A percentile compares a stretch with the other conserved stretches of the same genome.
Conservation (phyloP, 768 basidiomycete genomes). For the Tylopilus subfusipes region DNA sequence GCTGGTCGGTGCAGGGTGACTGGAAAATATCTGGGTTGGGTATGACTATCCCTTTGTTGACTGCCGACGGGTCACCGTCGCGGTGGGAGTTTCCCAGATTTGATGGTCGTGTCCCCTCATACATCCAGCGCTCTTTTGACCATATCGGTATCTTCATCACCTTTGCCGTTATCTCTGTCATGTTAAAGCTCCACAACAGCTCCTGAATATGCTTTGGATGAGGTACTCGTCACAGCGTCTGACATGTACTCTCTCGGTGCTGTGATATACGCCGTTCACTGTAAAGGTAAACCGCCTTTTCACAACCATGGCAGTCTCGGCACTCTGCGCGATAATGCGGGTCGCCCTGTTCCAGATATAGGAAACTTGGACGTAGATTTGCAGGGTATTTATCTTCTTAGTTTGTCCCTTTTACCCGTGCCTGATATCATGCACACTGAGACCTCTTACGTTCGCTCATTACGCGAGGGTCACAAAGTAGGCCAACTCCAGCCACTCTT, state of each 20-base stretch:
- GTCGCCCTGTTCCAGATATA: conserved; percentile 59
- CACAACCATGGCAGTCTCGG: conserved; percentile 76
- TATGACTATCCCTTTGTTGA: conserved; percentile 72
- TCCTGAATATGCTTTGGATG: conserved; percentile 92
- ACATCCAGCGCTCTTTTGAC: conserved; percentile 89
- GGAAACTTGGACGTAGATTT: conserved; percentile 67
- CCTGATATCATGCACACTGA: conserved; percentile 29
- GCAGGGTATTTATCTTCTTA: conserved; percentile 47
- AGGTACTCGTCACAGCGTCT: conserved; percentile 78
- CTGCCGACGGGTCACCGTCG: conserved; percentile 65
- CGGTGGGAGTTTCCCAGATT: conserved; percentile 90
- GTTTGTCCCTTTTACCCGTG: conserved; percentile 1
- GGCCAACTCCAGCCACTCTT: conserved; percentile 77
- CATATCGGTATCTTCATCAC: conserved; percentile 66
- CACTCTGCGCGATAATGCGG: conserved; percentile 65
- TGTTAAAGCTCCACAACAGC: conserved; percentile 44
- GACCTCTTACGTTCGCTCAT: conserved; percentile 78
- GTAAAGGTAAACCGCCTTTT: conserved; percentile 83
- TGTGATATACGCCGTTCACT: conserved; percentile 87
- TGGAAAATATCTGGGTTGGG: conserved; percentile 96
- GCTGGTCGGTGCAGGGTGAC: conserved; percentile 67
- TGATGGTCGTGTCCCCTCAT: conserved; percentile 73
- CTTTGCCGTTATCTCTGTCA: background rate
- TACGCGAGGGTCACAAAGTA: conserved; percentile 66
- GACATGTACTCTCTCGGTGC: conserved; percentile 95